Evolutionary conservation across 2,329 filamentous ascomycete species (phyloP).

Genomic region (Podosphaera fusca): DNA sequence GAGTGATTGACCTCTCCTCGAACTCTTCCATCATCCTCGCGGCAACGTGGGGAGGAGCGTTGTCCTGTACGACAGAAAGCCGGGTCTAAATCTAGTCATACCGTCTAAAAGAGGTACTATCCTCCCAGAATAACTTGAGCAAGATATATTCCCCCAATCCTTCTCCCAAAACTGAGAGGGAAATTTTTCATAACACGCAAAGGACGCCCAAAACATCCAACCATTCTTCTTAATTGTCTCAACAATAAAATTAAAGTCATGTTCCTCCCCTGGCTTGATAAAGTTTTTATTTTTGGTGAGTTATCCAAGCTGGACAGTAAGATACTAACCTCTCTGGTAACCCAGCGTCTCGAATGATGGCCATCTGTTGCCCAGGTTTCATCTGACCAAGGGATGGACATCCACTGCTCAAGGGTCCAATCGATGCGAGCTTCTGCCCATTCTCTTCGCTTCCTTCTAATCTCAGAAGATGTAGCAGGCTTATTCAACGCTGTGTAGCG

Average conservation of each 20-base stretch:
- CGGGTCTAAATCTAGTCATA: neutral
- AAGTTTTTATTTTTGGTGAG: no score
- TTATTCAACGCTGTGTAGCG: no score
- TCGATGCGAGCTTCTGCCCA: no score
- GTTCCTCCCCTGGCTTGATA: conserved; percentile 13
- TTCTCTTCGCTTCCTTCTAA: no score
- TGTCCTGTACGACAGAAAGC: neutral
- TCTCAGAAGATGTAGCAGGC: no score
- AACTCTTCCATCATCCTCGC: neutral
- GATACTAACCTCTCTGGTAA: no score
- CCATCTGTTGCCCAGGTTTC: no score
- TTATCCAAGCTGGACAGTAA: no score
- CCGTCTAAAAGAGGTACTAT: neutral
- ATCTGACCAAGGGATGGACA: conserved; percentile 16
- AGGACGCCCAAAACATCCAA: neutral
- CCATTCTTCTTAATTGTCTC: neutral
- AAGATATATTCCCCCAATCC: neutral
- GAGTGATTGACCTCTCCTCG: no score
- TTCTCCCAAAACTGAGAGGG: neutral
- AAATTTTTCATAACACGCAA: neutral
- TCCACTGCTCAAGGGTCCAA: conserved; percentile 10
- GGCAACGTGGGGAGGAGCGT: neutral
- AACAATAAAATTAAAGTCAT: conserved; percentile 21
- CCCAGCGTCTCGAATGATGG: no score
- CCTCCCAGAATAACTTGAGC: neutral